Evolutionary conservation across 1,284 basidiomycete species (phyloP), one percentile per base, ranked within the genome.

Genomic region (Leccinum subrobustum): DNA sequence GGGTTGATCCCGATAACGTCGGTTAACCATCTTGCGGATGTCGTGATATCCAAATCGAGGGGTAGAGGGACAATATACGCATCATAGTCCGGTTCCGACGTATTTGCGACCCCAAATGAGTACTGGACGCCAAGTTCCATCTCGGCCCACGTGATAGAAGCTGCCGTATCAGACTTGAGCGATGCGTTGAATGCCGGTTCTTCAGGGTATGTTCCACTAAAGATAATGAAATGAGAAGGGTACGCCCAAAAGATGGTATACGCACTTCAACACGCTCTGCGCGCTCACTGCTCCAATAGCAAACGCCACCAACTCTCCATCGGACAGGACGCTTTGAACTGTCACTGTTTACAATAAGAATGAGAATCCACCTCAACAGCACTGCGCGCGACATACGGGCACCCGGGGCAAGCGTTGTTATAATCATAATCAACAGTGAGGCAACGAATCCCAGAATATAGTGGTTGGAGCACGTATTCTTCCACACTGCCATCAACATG

Each of bases 1-100:
- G 70, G 70, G 29, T 70, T 67, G 35, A 74, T 39, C 50, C 68
- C 64, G 2, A 70, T 61, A 9, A 74, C 68, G 39, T 74, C 70
- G 16, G 66, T 64, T 25, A 74, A 31, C 70, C 72, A 72, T 58
- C 70, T 68, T 23, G 72, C 70, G 2, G 16, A 62, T 9, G 67
- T 68, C 3, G 63, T 35, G 4, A 60, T 59, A 11, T 66, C n/a
- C 9, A 72, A 42, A 31, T 63, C 23, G 18, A 62, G 44, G 14
- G 70, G 72, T 0, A 48, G 16, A 9, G 70, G 72, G 0, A 53
- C 57, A 23, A 72, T 65, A 27, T 59, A 71, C 4, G 63, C 65
- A 0, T 54, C 37, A 44, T 71, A 67, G 4, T 64, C 65, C 0
- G 60, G 20, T 6, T 64, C 60, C 23, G 66, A 63, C 2, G 60